Conservation (phyloP, 129 eudicot species). For the Deinandra increscens region DNA sequence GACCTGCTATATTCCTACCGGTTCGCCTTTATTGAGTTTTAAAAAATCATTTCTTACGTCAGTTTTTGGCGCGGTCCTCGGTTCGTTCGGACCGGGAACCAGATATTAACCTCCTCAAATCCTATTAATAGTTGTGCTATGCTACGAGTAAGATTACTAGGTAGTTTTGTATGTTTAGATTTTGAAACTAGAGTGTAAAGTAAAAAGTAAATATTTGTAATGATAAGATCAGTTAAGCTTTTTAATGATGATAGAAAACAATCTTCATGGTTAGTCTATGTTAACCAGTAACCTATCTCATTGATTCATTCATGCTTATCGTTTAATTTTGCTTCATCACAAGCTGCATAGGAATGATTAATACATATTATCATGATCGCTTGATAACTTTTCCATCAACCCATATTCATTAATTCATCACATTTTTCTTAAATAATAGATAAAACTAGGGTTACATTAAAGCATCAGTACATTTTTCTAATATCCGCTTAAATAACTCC, state of each 20-base stretch:
- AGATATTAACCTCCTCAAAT: neutral
- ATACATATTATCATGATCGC: neutral
- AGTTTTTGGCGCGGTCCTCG: neutral
- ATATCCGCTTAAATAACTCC: neutral
- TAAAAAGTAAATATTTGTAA: neutral
- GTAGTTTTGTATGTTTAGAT: too few relatives aligned
- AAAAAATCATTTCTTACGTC: neutral
- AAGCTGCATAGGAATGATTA: neutral
- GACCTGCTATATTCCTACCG: neutral
- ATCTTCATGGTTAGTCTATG: neutral
- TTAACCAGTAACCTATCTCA: neutral
- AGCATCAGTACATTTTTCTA: neutral
- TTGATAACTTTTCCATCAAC: neutral
- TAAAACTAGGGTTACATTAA: neutral
- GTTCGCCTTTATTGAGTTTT: neutral
- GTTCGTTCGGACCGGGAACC: neutral
- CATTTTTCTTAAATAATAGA: neutral
- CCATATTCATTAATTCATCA: neutral
- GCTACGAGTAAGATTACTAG: too few relatives aligned
- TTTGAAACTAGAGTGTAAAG: neutral
- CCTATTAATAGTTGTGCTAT: too few relatives aligned
- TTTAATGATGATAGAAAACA: neutral
- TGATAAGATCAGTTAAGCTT: neutral
- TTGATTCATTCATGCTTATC: slow-evolving; percentile 1
- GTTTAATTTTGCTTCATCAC: slow-evolving; percentile 1